phyloP scores from a whole-genome alignment of 192 early-diverging fungal genomes.

The Entomortierella parvispora region DNA sequence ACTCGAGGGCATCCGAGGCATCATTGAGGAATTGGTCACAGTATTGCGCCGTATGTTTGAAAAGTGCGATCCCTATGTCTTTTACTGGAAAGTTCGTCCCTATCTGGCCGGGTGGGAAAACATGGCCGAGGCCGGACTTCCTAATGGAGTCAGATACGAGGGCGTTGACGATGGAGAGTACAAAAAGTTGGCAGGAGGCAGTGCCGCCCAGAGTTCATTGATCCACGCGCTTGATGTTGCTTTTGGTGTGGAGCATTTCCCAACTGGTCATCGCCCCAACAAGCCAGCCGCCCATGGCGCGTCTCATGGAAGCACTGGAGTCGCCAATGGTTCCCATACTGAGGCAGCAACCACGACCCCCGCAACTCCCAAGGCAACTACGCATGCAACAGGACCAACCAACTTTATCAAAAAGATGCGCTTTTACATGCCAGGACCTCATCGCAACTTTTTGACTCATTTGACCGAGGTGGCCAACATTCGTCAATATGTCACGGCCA shows the following conservation, averaged over 20 bases:
- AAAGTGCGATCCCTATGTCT: conserved; percentile 93
- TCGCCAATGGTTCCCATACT: conserved; percentile 21
- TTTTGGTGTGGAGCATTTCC: conserved; percentile 87
- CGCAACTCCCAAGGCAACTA: neutral
- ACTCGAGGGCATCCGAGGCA: conserved; percentile 65
- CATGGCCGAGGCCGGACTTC: conserved; percentile 86
- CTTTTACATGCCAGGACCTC: conserved; percentile 89
- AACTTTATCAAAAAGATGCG: conserved; percentile 91
- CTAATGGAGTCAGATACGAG: conserved; percentile 91
- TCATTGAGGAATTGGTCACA: conserved; percentile 62
- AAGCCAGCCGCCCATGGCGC: neutral
- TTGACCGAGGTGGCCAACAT: conserved; percentile 72
- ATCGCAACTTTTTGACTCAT: conserved; percentile 88
- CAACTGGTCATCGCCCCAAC: conserved; percentile 65
- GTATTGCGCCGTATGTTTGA: conserved; percentile 87
- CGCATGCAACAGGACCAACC: conserved; percentile 56
- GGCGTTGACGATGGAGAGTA: conserved; percentile 84
- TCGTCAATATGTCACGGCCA: conserved; percentile 67
- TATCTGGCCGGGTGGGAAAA: conserved; percentile 94
- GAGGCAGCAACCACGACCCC: neutral
- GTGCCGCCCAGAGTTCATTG: conserved; percentile 93
- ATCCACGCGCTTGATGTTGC: conserved; percentile 92
- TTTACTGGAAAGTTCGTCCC: conserved; percentile 92
- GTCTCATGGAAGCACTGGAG: neutral
- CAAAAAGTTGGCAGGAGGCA: conserved; percentile 88